Evolutionary conservation across 2,329 filamentous ascomycete genomes (phyloP).

Genomic region (Aspergillus niger): DNA sequence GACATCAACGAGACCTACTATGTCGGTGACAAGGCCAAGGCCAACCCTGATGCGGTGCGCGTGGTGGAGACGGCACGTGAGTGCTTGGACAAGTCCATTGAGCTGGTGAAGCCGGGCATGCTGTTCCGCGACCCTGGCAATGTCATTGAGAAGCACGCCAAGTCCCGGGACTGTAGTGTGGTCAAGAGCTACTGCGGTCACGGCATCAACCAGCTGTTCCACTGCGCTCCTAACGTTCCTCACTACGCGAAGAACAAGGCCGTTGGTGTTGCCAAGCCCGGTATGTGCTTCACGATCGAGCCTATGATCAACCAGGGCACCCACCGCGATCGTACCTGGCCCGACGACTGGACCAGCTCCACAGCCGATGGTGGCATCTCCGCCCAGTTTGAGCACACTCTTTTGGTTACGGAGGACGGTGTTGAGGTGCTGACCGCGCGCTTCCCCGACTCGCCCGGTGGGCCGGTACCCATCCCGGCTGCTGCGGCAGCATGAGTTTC

Average conservation of each 20-base stretch:
- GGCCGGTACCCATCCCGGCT: slow-evolving; percentile 63
- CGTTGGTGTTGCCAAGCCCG: slow-evolving; percentile 87
- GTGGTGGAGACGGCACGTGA: slow-evolving; percentile 89
- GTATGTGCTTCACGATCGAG: slow-evolving; percentile 99
- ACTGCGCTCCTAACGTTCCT: slow-evolving; percentile 89
- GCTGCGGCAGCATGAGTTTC: slow-evolving; percentile 16
- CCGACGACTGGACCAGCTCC: slow-evolving; percentile 96
- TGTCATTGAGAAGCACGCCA: slow-evolving; percentile 92
- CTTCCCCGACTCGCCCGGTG: slow-evolving; percentile 71
- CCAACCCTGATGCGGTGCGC: slow-evolving; percentile 81
- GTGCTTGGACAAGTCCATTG: slow-evolving; percentile 87
- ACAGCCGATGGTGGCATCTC: slow-evolving; percentile 87
- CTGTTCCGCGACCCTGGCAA: slow-evolving; percentile 92
- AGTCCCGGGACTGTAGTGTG: slow-evolving; percentile 79
- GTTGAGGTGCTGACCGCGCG: slow-evolving; percentile 80
- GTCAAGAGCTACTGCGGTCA: slow-evolving; percentile 97
- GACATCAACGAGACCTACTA: slow-evolving; percentile 99
- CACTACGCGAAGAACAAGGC: slow-evolving; percentile 99
- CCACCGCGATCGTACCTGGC: slow-evolving; percentile 93
- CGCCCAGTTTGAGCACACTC: slow-evolving; percentile 91
- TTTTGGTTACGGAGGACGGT: slow-evolving; percentile 79
- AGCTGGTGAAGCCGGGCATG: slow-evolving; percentile 88
- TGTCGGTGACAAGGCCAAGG: slow-evolving; percentile 81
- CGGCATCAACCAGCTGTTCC: slow-evolving; percentile 91
- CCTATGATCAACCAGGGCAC: slow-evolving; percentile 96